Base-by-base conservation (phyloP, 148 eudicot genomes). In the Nepenthes gracilis region DNA sequence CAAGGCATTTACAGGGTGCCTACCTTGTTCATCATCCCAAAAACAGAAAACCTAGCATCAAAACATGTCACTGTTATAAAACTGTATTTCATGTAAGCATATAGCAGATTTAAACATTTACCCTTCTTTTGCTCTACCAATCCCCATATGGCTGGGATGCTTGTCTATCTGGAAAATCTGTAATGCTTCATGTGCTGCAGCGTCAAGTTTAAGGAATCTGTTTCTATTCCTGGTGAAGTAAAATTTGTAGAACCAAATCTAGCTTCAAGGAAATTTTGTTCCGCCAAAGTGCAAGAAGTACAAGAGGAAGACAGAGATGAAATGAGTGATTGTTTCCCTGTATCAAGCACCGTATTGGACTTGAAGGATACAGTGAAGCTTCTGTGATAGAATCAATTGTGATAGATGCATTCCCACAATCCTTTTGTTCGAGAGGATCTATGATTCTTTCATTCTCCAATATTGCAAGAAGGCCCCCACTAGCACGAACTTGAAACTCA, bases 91-190 rank as follows among this genome's bases (percentile, higher is more conserved):
- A 33, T 5, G 54, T 45, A 65, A 72, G 58, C 57, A 68, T 37
- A 65, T 47, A 47, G 64, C 36, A 63, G 33, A 33, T 34, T 61
- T 61, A 63, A 66, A 59, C 61, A n/a, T 40, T 60, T 76, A 93
- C 99, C 99, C 99, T 93, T 93, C 99, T 77, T 93, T 93, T 52
- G 99, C 79, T 84, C 92, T 80, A 48, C 99, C 99, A 70, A 93
- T 93, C 43, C 99, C 99, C 99, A 93, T 93, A 77, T 93, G 91
- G 79, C 99, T 93, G 58, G 99, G 99, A 81, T 93, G 99, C 73
- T 88, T 93, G 79, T 93, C 99, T 34, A 74, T 75, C 71, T 86
- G 99, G 74, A 93, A 93, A 54, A 93, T 93, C 77, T 93, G 99
- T 67, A 93, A 78, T 59, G 87, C 94, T 64, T 93, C 99, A 63